Evolutionary conservation across 345 rosid genomes (phyloP), one percentile per base, ranked within the genome.

Genomic region (Carallia brachiata): DNA sequence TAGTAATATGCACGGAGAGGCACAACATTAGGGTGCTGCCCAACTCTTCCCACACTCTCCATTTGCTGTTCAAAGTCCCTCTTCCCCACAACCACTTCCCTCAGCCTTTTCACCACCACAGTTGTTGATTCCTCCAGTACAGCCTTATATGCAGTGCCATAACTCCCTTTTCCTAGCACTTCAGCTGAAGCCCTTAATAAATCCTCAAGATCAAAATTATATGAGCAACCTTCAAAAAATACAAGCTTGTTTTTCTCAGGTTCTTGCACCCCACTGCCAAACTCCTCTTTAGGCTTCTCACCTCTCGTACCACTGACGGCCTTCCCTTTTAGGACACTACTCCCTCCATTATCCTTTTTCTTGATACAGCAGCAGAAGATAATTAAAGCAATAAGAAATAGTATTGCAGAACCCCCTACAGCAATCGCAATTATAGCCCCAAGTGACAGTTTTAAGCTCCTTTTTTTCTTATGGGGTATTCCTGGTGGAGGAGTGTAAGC

Each of bases 31-130:
- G 82, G 85, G 63, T 93, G 92, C 72, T 85, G 88, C 10, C 89
- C 87, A 28, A 87, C 77, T 67, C 85, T 76, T 48, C 97, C 88
- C 6, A 91, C 84, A 53, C 81, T 74, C 80, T 89, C 96, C 98
- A 91, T 93, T 77, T 91, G 98, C 83, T 89, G 97, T 65, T 93
- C 98, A 36, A 93, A 93, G 37, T 93, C 97, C 55, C 79, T 81
- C 87, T 87, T 91, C 58, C 96, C 93, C 37, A 81, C 90, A 27
- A 78, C 86, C 54, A 88, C 92, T 75, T 90, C 98, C 53, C 80
- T 90, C 83, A 93, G 73, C 83, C 98, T 81, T 76, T 93, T 93
- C 40, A 93, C 97, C 48, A 89, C 97, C 27, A 90, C 97, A 0
- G 93, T 89, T 13, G 83, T 88, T 31, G 88, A 82, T 71, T 89